Evolutionary conservation across 192 early-diverging fungal species (phyloP), one percentile per base, ranked within the genome.

Genomic region (Paraglomus brasilianum): DNA sequence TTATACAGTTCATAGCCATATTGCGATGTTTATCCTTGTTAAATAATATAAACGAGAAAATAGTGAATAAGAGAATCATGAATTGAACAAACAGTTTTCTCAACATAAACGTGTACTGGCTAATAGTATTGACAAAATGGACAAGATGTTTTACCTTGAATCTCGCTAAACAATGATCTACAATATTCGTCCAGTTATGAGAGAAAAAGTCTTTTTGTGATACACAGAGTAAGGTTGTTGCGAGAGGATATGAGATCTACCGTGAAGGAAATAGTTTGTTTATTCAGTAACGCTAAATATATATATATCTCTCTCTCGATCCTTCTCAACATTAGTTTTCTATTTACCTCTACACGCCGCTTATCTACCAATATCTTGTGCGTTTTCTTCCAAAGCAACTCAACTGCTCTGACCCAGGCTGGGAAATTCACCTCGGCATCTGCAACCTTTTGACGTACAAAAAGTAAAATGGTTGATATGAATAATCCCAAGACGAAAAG

Each of bases 341-440:
- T 30, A 30, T 1, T 30, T 30, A 30, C 30, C 39, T 24, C 3
- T 70, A 30, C 8, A 15, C 1, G 7, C 4, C 5, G 30, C 65
- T 51, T 70, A 77, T 86, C 67, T 78, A 78, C 61, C 87, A 79
- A 30, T 30, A 30, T 30, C 30, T 30, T 30, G 30, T 30, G 30
- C 30, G 30, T 30, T 30, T 30, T 30, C 79, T 95, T 92, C 78
- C 87, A 84, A 69, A 99, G 88, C 13, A 92, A 77, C 76, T 99
- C 96, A 42, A 99, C 88, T 4, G 94, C 89, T 75, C 92, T 94
- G 36, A 88, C 91, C 88, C 95, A 95, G 38, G 88, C 89, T 5
- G 95, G 97, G 53, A 97, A 77, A 69, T 97, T 99, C 24, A 96
- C 95, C 75, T 98, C 97, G 7, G 91, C 94, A 45, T 87, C 83